Evolutionary conservation across 2,329 filamentous ascomycete genomes (phyloP).

Genomic region (Neurospora crassa): DNA sequence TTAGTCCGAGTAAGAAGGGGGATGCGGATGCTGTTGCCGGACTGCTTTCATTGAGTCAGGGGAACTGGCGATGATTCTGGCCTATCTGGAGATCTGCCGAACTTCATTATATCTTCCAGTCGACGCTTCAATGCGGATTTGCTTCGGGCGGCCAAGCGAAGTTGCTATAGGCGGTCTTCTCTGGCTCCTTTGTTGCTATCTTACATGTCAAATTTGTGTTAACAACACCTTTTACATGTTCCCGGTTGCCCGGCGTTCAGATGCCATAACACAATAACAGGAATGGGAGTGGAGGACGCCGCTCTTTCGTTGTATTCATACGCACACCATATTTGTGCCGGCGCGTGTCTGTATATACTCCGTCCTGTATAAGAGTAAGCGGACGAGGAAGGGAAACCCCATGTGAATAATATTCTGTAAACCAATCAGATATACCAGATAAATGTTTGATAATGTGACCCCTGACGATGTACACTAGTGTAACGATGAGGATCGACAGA

Average conservation of each 20-base stretch:
- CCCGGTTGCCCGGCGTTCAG: not conserved
- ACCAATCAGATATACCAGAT: not conserved
- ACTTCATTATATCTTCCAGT: not conserved
- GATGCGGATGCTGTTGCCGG: slow-evolving; percentile 87
- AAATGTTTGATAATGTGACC: not conserved
- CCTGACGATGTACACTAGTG: no score
- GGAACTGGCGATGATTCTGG: slow-evolving; percentile 63
- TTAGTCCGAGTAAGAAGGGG: slow-evolving; percentile 61
- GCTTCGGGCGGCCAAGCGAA: not conserved
- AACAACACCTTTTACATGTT: not conserved
- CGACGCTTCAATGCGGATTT: not conserved
- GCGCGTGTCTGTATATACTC: not conserved
- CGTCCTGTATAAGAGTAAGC: not conserved
- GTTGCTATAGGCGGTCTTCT: not conserved
- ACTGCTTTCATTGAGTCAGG: slow-evolving; percentile 80
- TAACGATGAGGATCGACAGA: not conserved
- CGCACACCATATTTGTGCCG: not conserved
- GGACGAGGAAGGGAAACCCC: not conserved
- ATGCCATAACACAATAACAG: not conserved
- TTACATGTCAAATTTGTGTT: not conserved
- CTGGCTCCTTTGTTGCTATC: not conserved
- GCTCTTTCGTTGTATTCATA: not conserved
- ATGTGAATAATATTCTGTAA: not conserved
- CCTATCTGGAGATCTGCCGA: not conserved
- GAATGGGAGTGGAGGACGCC: not conserved